These are phyloP conservation scores for Oryza nivara DNA, from an alignment of 176 grass and related monocot genomes.

Conservation along the genomic window DNA sequence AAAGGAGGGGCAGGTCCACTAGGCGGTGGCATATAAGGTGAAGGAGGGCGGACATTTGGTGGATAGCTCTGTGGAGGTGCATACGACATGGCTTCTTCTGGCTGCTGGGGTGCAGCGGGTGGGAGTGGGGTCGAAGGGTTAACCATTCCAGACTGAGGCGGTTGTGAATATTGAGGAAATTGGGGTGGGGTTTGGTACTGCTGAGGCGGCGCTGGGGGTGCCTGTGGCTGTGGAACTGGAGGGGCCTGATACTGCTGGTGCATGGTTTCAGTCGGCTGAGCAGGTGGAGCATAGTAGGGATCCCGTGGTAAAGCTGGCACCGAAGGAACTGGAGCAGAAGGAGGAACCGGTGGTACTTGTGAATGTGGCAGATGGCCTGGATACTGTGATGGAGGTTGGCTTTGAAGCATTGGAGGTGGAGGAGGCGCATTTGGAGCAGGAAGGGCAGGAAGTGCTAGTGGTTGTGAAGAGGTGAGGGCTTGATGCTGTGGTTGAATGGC, in stretches of 20 bases:
- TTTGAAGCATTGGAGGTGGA: slow-evolving; percentile 52
- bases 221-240: slow-evolving; percentile 46
- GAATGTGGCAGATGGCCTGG: slow-evolving; percentile 46
- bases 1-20: slow-evolving; percentile 64
- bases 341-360: slow-evolving; percentile 48
- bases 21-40: slow-evolving; percentile 58
- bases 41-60: slow-evolving; percentile 50
- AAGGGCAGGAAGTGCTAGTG: slow-evolving; percentile 50
- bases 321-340: slow-evolving; percentile 37
- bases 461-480: slow-evolving; percentile 43
- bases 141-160: slow-evolving; percentile 37
- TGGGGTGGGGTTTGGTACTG: slow-evolving; percentile 57
- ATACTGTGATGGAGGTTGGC: slow-evolving; percentile 52
- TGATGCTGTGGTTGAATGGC: slow-evolving; percentile 50
- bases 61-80: slow-evolving; percentile 62
- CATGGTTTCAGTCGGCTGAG: slow-evolving; percentile 53
- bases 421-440: slow-evolving; percentile 72
- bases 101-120: slow-evolving; percentile 46
- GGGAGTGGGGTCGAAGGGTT: slow-evolving; percentile 49
- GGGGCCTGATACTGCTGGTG: slow-evolving; percentile 69
- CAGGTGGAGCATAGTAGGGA: slow-evolving; percentile 51
- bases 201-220: slow-evolving; percentile 38
- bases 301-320: slow-evolving; percentile 47
- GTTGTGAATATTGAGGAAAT: slow-evolving; percentile 61
- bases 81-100: slow-evolving; percentile 68